Evolutionary conservation across 345 rosid species (phyloP), one percentile per base, ranked within the genome.

Genomic region (Lumnitzera racemosa): DNA sequence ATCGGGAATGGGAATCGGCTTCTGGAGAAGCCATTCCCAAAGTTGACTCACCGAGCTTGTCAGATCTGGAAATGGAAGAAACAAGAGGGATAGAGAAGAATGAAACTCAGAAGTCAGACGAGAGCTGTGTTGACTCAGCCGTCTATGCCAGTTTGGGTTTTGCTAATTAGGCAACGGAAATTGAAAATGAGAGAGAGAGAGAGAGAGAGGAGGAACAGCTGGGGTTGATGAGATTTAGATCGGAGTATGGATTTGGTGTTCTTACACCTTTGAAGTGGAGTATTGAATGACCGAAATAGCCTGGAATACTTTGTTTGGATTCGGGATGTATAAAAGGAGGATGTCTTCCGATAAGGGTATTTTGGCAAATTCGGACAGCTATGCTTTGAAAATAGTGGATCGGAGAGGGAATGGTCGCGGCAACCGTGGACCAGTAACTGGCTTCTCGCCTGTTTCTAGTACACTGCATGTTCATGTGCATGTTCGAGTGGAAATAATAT

Each of bases 1-100:
- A 63, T 76, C 97, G 97, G 90, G 97, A 94, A 82, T 78, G 95
- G 95, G 97, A 90, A 84, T 84, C 91, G 85, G 88, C 99, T 84
- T 87, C 99, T 91, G 94, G 73, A 66, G 99, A 94, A 86, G 99
- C 95, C 99, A 94, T 94, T 81, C 99, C 97, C 91, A 1, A 46
- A 29, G 49, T 69, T 74, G 73, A 70, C 74, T 65, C 66, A 66
- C 60, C 46, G 67, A 71, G 74, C 57, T 61, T 71, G 53, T 55
- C 68, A 69, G 82, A 81, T 87, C 87, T 76, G 71, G 27, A 51
- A 36, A 36, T 36, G 43, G 10, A 0, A 36, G 43, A 36, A 36
- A 1, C 43, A 9, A 36, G 43, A 36, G 43, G 6, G 43, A 36
- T 36, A 9, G 43, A 36, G 43, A 5, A 36, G 43, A 36, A 36